Conservation (phyloP, 768 basidiomycete genomes). For the Zangia roseola region DNA sequence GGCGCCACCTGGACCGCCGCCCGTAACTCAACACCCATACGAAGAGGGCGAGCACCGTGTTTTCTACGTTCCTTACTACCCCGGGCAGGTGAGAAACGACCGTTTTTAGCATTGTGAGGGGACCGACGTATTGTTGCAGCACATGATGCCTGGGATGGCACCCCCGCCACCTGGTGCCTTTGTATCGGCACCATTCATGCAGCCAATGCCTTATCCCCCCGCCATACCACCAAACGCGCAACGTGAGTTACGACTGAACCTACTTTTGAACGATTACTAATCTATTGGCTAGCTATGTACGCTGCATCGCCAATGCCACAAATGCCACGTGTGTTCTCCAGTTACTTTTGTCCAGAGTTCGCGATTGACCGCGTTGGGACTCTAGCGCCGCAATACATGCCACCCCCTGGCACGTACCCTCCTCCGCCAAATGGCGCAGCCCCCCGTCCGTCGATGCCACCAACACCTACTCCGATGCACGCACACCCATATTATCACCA, state of each 20-base stretch:
- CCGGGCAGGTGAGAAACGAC: slow-evolving; percentile 56
- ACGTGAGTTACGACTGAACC: slow-evolving; percentile 23
- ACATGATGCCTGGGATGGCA: slow-evolving; percentile 84
- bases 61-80: slow-evolving; percentile 81
- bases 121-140: slow-evolving; percentile 37
- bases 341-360: neutral
- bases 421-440: slow-evolving; percentile 76
- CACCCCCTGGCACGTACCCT: slow-evolving; percentile 72
- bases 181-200: slow-evolving; percentile 81
- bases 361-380: slow-evolving; percentile 6
- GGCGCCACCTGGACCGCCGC: slow-evolving; percentile 63
- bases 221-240: slow-evolving; percentile 76
- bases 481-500: slow-evolving; percentile 89
- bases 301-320: slow-evolving; percentile 78
- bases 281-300: slow-evolving; percentile 63
- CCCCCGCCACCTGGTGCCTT: slow-evolving; percentile 79
- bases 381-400: slow-evolving; percentile 76
- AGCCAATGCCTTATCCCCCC: slow-evolving; percentile 80
- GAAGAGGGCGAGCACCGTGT: slow-evolving; percentile 75
- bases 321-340: slow-evolving; percentile 71
- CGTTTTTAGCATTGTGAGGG: neutral
- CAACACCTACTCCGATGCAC: slow-evolving; percentile 83
- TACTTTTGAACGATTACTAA: slow-evolving; percentile 1
- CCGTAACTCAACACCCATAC: slow-evolving; percentile 71
- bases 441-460: slow-evolving; percentile 87